Conservation (phyloP, 257 asterid genomes). For the Solanum chmielewskii region DNA sequence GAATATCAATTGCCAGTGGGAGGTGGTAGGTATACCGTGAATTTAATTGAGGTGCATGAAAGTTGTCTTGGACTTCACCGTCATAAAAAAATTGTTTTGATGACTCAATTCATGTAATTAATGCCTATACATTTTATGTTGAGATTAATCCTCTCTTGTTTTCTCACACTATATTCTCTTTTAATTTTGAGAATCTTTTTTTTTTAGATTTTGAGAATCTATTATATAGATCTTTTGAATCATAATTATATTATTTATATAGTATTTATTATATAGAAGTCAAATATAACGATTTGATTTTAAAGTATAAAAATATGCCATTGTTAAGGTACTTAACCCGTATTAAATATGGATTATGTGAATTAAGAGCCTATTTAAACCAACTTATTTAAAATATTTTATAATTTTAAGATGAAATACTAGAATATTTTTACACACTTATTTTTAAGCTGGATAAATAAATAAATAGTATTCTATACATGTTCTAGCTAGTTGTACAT, state of each 20-base stretch:
- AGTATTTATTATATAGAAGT: too few species aligned
- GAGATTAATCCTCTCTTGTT: background rate
- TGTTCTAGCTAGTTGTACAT: background rate
- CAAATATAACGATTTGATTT: too few species aligned
- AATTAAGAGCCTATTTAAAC: background rate
- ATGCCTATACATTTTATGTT: background rate
- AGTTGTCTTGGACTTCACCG: background rate
- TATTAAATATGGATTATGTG: background rate
- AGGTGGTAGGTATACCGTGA: background rate
- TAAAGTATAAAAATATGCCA: too few species aligned
- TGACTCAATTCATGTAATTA: background rate
- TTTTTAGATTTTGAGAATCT: background rate
- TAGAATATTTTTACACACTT: accelerated
- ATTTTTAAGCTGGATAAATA: background rate
- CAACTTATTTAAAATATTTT: background rate
- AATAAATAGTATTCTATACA: too few species aligned
- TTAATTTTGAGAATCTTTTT: background rate
- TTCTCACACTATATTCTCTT: background rate
- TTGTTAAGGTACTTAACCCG: too few species aligned
- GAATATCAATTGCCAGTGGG: background rate
- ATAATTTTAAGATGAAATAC: too few species aligned
- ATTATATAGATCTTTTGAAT: too few species aligned
- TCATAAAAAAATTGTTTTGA: background rate
- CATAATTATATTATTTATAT: background rate
- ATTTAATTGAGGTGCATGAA: background rate